Base-by-base conservation (phyloP, 495 filamentous ascomycete species). In the Hypoxylon rickii region DNA sequence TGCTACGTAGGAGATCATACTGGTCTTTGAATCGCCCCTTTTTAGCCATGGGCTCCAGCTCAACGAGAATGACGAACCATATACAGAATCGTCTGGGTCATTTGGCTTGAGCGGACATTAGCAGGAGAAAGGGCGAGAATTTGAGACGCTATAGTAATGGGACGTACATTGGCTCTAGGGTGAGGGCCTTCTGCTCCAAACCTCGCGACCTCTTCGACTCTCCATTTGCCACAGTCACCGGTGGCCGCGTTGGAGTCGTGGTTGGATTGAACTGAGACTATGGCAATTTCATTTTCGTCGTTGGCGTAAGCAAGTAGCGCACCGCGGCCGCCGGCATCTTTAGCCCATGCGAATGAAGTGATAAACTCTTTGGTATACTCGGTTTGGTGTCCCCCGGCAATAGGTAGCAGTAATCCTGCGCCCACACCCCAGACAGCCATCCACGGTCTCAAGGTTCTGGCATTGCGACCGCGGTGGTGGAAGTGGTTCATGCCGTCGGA, bases 141-240 rank as follows among this genome's bases (percentile, higher is more conserved):
- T 22, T 3, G 3, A 15, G 7, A 16, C 10, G 24, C 4, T 24
- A 38, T 8, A 24, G 24, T 10, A 8, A 20, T 13, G 29, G 3
- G 2, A 68, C 73, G 61, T 58, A 76, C 72, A 20, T 70, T 58
- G 5, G 32, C 20, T 18, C 33, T 53, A 2, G 66, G 58, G 40
- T 80, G 77, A n/a, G 76, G 77, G 0, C 75, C 76, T 36, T 65
- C 43, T 2, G 66, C 74, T 47, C 60, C 58, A 47, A 80, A 77
- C 26, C 75, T 61, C 0, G 64, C 66, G 3, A 75, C 65, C 54
- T 80, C 76, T 4, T 67, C 52, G 3, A 80, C 71, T 16, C 58
- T 58, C 77, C 77, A 80, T 21, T 18, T 36, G 52, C 69, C 55
- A 45, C 45, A 22, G 29, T 73, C 53, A 51, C 70, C 51, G 12